Evolutionary conservation across 1,284 basidiomycete genomes (phyloP).

Genomic region (Coniferiporia sulphurascens): DNA sequence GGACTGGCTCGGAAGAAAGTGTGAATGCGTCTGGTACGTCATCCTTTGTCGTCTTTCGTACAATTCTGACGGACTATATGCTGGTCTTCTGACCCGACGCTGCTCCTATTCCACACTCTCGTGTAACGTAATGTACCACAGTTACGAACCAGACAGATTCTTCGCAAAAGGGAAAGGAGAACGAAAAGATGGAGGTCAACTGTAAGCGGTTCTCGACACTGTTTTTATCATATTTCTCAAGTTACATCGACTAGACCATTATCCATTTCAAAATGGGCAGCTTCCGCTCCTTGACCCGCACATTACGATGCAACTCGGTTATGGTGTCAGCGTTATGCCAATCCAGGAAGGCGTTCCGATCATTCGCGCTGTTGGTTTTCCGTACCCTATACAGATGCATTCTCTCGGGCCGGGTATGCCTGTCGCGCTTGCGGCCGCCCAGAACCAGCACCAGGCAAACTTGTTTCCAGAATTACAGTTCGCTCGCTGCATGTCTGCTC

Average conservation of each 20-base stretch:
- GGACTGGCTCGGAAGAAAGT: constrained; percentile 8
- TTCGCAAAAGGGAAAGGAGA: constrained; percentile 36
- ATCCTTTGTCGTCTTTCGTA: background rate
- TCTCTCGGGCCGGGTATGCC: constrained; percentile 3
- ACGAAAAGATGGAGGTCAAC: constrained; percentile 40
- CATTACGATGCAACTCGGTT: constrained; percentile 10
- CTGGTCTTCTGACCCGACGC: background rate
- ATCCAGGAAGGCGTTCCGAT: constrained; percentile 8
- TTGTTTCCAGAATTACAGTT: constrained; percentile 51
- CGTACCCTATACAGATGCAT: constrained; percentile 9
- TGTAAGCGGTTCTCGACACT: constrained; percentile 21
- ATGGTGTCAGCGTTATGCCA: constrained; percentile 15
- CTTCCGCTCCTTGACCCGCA: constrained; percentile 7
- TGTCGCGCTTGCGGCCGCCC: background rate
- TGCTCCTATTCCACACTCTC: constrained; percentile 40
- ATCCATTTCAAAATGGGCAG: background rate
- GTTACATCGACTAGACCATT: background rate
- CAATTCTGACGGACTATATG: background rate
- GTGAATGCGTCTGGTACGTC: background rate
- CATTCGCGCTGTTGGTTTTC: background rate
- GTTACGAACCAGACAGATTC: constrained; percentile 17
- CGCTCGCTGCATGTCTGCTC: constrained; percentile 74
- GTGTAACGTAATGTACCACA: constrained; percentile 41
- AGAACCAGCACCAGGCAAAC: constrained; percentile 7
- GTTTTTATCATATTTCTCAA: background rate